Evolutionary conservation across 176 grass and related monocot species (phyloP).

Genomic region (Zea mays): DNA sequence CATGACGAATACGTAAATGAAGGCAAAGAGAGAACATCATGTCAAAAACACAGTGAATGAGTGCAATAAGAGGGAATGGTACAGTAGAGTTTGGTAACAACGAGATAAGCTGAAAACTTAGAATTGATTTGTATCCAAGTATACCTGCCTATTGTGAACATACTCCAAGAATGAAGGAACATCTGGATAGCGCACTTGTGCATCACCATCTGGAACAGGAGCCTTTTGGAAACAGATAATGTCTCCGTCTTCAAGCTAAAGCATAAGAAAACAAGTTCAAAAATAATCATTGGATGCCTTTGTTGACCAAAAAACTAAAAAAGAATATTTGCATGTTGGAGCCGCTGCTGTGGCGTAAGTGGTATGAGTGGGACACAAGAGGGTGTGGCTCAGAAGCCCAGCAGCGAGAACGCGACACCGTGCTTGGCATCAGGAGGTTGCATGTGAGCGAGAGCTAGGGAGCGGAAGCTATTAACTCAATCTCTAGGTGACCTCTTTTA

Average conservation of each 20-base stretch:
- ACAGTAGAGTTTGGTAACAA: constrained; percentile 12
- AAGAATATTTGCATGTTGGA: constrained; percentile 3
- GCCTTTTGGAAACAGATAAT: constrained; percentile 83
- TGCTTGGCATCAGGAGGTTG: too few species aligned
- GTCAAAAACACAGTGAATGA: background rate
- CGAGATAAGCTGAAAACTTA: constrained; percentile 12
- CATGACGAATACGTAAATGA: constrained; percentile 23
- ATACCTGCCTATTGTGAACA: constrained; percentile 97
- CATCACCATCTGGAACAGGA: constrained; percentile 39
- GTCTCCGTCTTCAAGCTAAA: constrained; percentile 96
- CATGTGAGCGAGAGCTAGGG: too few species aligned
- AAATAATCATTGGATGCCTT: background rate
- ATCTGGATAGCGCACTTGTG: constrained; percentile 75
- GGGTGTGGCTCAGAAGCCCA: too few species aligned
- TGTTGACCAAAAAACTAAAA: constrained; percentile 8
- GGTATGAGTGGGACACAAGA: too few species aligned
- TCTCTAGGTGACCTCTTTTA: too few species aligned
- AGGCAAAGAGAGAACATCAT: background rate
- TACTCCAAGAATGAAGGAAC: constrained; percentile 97
- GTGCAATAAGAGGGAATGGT: background rate
- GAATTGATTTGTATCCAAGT: constrained; percentile 26
- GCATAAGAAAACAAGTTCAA: constrained; percentile 27
- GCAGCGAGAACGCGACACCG: too few species aligned
- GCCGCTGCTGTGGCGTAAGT: too few species aligned
- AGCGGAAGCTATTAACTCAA: too few species aligned